These are phyloP conservation scores for Pseudoscleropodium purum DNA, from an alignment of 225 moss, liverwort and hornwort genomes.

Conservation along the genomic window DNA sequence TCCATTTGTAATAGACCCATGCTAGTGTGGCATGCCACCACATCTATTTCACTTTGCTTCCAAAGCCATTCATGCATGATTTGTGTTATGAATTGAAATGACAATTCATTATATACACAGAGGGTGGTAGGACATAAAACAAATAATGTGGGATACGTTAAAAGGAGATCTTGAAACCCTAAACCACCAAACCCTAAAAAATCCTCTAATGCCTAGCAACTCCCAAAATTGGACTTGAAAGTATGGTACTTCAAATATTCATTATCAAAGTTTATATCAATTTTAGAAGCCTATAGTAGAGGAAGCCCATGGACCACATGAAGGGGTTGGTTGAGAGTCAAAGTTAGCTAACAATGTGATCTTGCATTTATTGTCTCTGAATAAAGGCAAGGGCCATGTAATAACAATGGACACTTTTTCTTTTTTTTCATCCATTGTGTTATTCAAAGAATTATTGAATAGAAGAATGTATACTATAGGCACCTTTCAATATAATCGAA, in stretches of 20 bases:
- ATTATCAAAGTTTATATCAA: accelerated
- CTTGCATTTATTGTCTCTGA: accelerated
- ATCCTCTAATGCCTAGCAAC: too few relatives aligned
- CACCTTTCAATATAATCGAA: accelerated
- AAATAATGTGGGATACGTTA: too few relatives aligned
- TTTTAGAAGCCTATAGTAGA: too few relatives aligned
- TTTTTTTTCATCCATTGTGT: background rate
- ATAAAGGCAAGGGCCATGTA: background rate
- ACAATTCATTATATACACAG: too few relatives aligned
- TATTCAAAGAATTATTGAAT: background rate
- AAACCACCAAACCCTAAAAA: too few relatives aligned
- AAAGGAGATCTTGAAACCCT: too few relatives aligned
- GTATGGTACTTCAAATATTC: accelerated
- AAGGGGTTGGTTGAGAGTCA: background rate
- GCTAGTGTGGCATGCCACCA: too few relatives aligned
- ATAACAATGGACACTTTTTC: background rate
- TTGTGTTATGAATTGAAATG: too few relatives aligned
- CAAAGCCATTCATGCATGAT: too few relatives aligned
- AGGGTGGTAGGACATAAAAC: too few relatives aligned
- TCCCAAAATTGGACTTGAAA: background rate
- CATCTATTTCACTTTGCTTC: too few relatives aligned
- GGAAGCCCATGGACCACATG: accelerated
- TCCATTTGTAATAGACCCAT: too few relatives aligned
- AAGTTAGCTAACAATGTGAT: background rate
- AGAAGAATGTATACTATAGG: accelerated